Evolutionary conservation across 108 stramenopile genomes (phyloP), one percentile per base, ranked within the genome.

Genomic region (Skeletonema menzelii): DNA sequence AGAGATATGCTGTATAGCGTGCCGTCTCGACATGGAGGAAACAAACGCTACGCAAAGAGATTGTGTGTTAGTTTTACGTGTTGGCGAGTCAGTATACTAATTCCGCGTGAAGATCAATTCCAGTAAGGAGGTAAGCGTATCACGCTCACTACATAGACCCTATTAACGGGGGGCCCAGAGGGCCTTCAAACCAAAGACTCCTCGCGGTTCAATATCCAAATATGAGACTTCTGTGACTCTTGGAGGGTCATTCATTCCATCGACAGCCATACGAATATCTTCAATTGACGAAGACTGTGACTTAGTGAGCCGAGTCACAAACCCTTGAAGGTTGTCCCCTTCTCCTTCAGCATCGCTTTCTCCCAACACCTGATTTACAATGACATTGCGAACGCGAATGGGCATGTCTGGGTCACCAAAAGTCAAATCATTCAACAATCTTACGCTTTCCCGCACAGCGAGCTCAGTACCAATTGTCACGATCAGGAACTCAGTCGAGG

Each of bases 391-490:
- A 1, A 92, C 91, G 47, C 90, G 89, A 60, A 95, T 88, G 8
- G 89, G 89, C 89, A 94, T 87, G 56, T 95, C 93, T 17, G 92
- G 89, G 56, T 84, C 85, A 44, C 90, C 90, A 85, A 95, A 93
- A 4, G 94, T 95, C 66, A 95, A 68, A 68, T 95, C 92, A 61
- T 93, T 90, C 64, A 97, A 56, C 27, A 97, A 71, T 37, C 96
- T 78, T 0, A 86, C 77, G 59, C 89, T 95, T 73, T 97, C 96
- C 42, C 90, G 81, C 14, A 92, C 90, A 26, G 96, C 94, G 34
- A 97, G 70, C 65, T 95, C 94, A 2, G 92, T 97, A 0, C 90
- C 85, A 22, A 97, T 86, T 5, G 96, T 95, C 0, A 97, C 94
- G 63, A 97, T 92, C n/a, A 94, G 70, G 67, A 97, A 97, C 56